Evolutionary conservation across 352 stramenopile species (phyloP).

Genomic region (Plasmopara halstedii): DNA sequence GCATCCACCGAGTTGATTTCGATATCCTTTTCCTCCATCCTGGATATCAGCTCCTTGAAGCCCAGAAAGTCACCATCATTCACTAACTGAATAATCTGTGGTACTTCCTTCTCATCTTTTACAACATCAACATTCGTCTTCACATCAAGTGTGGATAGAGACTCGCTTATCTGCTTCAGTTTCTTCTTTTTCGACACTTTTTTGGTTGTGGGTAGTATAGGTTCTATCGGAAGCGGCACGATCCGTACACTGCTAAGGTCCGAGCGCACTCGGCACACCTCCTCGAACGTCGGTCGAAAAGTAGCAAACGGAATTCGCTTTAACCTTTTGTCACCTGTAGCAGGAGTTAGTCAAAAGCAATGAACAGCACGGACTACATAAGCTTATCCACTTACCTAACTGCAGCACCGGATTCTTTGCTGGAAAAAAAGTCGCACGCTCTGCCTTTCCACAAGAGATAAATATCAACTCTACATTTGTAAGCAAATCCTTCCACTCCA

Average conservation of each 20-base stretch:
- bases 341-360: not conserved
- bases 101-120: constrained; percentile 20
- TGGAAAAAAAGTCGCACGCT: constrained; percentile 71
- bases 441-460: constrained; percentile 58
- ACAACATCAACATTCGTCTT: constrained; percentile 5
- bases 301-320: constrained; percentile 80
- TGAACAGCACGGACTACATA: not conserved
- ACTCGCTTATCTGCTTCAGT: constrained; percentile 6
- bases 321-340: constrained; percentile 46
- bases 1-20: constrained; percentile 53
- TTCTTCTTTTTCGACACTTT: constrained; percentile 28
- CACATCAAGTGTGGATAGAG: not conserved
- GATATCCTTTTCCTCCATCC: constrained; percentile 7
- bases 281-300: constrained; percentile 80
- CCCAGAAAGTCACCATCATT: constrained; percentile 24
- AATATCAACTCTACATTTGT: constrained; percentile 58
- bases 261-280: constrained; percentile 67
- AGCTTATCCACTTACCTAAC: constrained; percentile 12
- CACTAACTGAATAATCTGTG: constrained; percentile 37
- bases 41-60: constrained; percentile 36
- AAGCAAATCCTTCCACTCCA: constrained; percentile 70
- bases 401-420: constrained; percentile 61
- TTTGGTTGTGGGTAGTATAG: constrained; percentile 4
- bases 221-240: constrained; percentile 32
- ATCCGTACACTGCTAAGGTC: constrained; percentile 66